Conservation (phyloP, 176 grass and related monocot species). For the Aegilops tauschii region DNA sequence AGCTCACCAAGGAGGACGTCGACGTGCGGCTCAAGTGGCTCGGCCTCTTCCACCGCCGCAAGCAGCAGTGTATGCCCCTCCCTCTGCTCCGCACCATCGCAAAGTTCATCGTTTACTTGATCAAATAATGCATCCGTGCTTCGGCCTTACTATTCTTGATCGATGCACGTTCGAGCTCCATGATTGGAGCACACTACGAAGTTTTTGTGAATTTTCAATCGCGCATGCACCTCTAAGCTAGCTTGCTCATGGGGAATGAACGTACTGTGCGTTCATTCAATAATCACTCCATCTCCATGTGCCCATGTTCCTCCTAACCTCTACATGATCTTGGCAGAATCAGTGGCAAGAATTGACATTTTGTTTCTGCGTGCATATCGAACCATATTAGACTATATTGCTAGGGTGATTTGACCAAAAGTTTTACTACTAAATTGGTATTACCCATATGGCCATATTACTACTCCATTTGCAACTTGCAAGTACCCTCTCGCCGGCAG, state of each 20-base stretch:
- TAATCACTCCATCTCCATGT: background rate
- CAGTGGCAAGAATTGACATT: background rate
- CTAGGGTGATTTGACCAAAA: background rate
- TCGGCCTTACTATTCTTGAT: background rate
- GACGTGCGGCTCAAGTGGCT: conserved; percentile 95
- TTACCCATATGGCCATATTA: background rate
- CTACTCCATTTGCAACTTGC: background rate
- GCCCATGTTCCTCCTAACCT: background rate
- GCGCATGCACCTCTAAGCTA: background rate
- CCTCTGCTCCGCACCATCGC: background rate
- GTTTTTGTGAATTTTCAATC: background rate
- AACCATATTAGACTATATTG: background rate
- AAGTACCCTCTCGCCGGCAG: background rate
- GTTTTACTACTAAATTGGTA: background rate
- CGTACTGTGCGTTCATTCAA: too few relatives aligned
- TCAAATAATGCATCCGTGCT: background rate
- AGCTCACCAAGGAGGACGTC: conserved; percentile 83
- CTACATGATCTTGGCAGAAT: background rate
- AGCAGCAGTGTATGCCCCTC: conserved; percentile 72
- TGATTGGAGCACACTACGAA: background rate
- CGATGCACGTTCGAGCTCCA: background rate
- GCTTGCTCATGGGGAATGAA: background rate
- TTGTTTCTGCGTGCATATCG: background rate
- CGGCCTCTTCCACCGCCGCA: conserved; percentile 95
- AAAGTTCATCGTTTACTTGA: background rate